Evolutionary conservation across 192 early-diverging fungal species (phyloP).

Genomic region (Coemansia reversa): DNA sequence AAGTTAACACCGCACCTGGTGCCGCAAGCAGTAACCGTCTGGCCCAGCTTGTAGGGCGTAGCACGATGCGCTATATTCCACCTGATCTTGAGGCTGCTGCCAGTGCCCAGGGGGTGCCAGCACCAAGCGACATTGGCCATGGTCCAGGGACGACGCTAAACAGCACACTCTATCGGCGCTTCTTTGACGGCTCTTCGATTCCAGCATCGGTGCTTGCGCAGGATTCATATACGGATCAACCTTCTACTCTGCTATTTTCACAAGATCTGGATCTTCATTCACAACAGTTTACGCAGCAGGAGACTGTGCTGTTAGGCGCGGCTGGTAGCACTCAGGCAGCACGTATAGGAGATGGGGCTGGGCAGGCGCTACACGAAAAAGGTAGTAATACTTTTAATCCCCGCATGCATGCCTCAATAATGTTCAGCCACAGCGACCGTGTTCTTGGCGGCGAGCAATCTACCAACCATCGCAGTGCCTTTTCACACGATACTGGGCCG

Average conservation of each 20-base stretch:
- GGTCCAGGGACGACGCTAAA: background rate
- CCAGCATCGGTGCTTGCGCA: constrained; percentile 28
- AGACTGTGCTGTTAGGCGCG: constrained; percentile 37
- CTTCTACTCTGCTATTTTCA: constrained; percentile 36
- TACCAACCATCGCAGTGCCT: background rate
- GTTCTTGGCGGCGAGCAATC: constrained; percentile 21
- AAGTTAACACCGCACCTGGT: constrained; percentile 30
- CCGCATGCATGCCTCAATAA: constrained; percentile 49
- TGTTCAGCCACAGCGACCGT: constrained; percentile 52
- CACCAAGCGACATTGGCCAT: background rate
- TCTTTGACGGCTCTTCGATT: constrained; percentile 18
- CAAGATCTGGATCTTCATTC: constrained; percentile 38
- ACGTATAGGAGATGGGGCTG: background rate
- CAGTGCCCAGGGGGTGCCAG: background rate
- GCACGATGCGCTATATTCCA: constrained; percentile 51
- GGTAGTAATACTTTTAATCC: constrained; percentile 31
- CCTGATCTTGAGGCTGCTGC: constrained; percentile 36
- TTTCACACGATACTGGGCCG: background rate
- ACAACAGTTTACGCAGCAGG: constrained; percentile 44
- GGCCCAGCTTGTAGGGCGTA: constrained; percentile 50
- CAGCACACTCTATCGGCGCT: constrained; percentile 29
- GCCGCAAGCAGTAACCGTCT: constrained; percentile 45
- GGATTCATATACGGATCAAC: constrained; percentile 29
- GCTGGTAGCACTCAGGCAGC: background rate
- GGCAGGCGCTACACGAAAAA: background rate